Evolutionary conservation across 495 filamentous ascomycete species (phyloP), one percentile per base, ranked within the genome.

Genomic region (Penicillium cataractarum): DNA sequence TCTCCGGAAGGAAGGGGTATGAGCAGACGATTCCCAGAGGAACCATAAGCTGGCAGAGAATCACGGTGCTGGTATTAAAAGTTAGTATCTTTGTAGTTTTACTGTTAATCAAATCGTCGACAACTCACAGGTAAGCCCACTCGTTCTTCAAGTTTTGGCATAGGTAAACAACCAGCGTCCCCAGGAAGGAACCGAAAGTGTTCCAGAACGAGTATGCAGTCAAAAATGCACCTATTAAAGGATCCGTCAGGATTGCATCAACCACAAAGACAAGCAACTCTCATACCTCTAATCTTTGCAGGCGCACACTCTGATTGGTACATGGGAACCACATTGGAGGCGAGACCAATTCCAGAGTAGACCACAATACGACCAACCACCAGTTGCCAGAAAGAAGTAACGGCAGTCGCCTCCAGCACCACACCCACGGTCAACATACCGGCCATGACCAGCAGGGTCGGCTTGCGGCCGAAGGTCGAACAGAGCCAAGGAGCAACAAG

Each of bases 291-390:
- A 39, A 39, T 39, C 35, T 39, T 39, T 17, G 35, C 35, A 39
- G 35, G 35, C 5, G 35, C 35, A 39, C 35, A 39, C 15, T 39
- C 35, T 12, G 35, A 39, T 15, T 39, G 35, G 15, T 39, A 39
- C 35, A 39, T 39, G 6, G 64, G 55, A 17, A 66, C 55, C n/a
- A 59, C 55, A 55, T 66, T 66, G 17, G 50, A 58, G 19, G 40
- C 60, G 35, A 66, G 31, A 26, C 64, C 64, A 24, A 66, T 66
- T 26, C 55, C 50, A 17, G 50, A 56, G 40, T 54, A 62, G 51
- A 52, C 52, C 10, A 67, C 44, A 26, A 64, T 46, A 4, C 65
- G 51, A 35, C 65, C 61, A 15, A 64, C 57, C 19, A 64, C 40
- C 21, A 67, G 39, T 17, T 57, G 44, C 65, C 65, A 67, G 22